Evolutionary conservation across 305 asterid genomes (phyloP).

Genomic region (Andrographis paniculata): DNA sequence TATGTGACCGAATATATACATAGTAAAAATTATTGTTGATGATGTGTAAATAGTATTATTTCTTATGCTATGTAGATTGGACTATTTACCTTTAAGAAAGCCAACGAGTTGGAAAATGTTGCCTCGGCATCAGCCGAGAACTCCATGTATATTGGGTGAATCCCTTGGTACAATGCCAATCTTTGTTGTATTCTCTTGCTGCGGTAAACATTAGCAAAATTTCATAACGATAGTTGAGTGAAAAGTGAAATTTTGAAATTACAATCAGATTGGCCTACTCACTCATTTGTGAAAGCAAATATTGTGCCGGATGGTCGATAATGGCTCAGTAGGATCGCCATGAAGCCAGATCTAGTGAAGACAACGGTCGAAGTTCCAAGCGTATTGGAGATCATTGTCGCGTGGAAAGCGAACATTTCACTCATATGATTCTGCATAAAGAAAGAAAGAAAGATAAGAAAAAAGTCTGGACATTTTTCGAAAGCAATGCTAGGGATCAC

Average conservation of each 20-base stretch:
- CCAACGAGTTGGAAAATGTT: conserved; percentile 63
- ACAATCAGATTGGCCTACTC: too few relatives aligned
- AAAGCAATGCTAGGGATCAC: too few relatives aligned
- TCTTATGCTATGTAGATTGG: background rate
- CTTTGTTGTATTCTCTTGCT: conserved; percentile 93
- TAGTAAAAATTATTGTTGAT: too few relatives aligned
- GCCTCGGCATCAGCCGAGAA: conserved; percentile 80
- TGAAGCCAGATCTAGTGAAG: conserved; percentile 89
- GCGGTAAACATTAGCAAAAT: too few relatives aligned
- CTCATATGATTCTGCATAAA: conserved; percentile 93
- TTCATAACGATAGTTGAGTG: too few relatives aligned
- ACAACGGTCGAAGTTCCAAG: conserved; percentile 89
- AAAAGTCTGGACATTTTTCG: too few relatives aligned
- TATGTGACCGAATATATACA: too few relatives aligned
- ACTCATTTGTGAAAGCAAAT: conserved; percentile 96
- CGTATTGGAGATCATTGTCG: conserved; percentile 96
- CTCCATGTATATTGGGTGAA: conserved; percentile 84
- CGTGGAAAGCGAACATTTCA: conserved; percentile 97
- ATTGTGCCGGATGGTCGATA: conserved; percentile 93
- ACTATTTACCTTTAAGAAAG: conserved; percentile 49
- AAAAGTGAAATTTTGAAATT: too few relatives aligned
- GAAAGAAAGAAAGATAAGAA: conserved; percentile 12
- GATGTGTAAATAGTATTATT: too few relatives aligned
- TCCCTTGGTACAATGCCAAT: conserved; percentile 86
- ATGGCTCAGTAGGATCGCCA: conserved; percentile 94